These are phyloP conservation scores for Trematosphaeria pertusa DNA, from an alignment of 2,329 filamentous ascomycete species.

Conservation along the genomic window DNA sequence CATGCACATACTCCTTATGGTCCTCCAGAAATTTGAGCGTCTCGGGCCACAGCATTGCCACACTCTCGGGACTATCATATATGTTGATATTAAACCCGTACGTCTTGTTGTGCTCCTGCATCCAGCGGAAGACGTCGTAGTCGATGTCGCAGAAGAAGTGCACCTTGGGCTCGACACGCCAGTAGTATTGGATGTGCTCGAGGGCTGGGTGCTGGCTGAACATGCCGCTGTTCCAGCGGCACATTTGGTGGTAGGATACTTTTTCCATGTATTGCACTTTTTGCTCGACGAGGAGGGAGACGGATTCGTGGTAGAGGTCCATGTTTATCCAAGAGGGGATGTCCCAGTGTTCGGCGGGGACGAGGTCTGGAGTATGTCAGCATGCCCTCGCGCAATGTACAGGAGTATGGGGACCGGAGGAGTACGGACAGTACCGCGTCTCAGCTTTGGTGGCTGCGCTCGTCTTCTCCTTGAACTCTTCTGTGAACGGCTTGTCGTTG, in stretches of 20 bases:
- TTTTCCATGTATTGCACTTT: constrained; percentile 89
- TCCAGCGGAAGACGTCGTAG: constrained; percentile 97
- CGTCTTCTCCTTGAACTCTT: constrained; percentile 89
- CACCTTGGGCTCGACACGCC: constrained; percentile 97
- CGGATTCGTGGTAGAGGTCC: constrained; percentile 84
- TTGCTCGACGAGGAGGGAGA: constrained; percentile 80
- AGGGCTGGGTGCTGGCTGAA: constrained; percentile 97
- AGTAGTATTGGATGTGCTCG: constrained; percentile 85
- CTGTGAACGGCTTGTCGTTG: constrained; percentile 92
- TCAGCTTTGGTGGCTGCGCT: constrained; percentile 85
- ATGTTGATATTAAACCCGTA: constrained; percentile 99
- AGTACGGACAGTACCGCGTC: constrained; percentile 74
- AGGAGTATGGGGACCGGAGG: too few species aligned
- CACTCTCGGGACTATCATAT: constrained; percentile 87
- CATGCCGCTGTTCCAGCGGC: constrained; percentile 96
- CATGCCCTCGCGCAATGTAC: too few species aligned
- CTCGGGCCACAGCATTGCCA: constrained; percentile 93
- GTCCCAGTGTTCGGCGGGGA: constrained; percentile 95
- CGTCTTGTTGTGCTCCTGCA: constrained; percentile 98
- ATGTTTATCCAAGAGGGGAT: constrained; percentile 90
- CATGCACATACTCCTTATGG: constrained; percentile 79
- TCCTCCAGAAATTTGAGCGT: constrained; percentile 88
- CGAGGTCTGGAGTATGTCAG: constrained; percentile 75
- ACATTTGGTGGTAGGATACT: constrained; percentile 98
- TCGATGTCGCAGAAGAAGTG: constrained; percentile 99